Conservation (phyloP, 805 yeast genomes). For the Torulaspora gathmanii region DNA sequence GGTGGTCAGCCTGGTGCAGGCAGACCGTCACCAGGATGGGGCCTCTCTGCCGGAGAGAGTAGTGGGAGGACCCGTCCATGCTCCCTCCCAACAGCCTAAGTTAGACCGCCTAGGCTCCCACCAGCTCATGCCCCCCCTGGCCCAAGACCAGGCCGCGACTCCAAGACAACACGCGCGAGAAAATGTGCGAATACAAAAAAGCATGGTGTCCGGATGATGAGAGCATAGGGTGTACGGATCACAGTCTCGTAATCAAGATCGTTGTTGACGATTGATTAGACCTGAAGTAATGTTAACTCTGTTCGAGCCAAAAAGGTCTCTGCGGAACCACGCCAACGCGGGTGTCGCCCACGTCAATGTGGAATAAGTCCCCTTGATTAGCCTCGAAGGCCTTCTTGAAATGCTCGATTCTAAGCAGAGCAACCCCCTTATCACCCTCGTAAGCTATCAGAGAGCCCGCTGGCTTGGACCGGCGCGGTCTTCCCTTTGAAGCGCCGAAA, state of each 20-base stretch:
- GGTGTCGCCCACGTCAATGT: conserved; percentile 5
- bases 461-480: conserved; percentile 40
- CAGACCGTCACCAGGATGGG: neutral
- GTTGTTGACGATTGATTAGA: neutral
- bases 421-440: conserved; percentile 60
- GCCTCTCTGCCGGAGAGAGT: neutral
- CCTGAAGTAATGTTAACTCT: neutral
- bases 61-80: neutral
- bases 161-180: neutral
- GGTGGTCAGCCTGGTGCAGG: neutral
- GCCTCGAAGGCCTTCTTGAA: conserved; percentile 27
- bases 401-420: conserved; percentile 50
- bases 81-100: neutral
- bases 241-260: neutral
- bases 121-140: no score
- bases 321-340: conserved; percentile 19
- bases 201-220: conserved; percentile 1
- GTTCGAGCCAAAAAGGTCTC: conserved; percentile 27
- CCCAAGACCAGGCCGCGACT: neutral
- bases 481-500: conserved; percentile 31
- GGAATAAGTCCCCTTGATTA: conserved; percentile 24
- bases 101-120: no score
- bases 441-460: conserved; percentile 59
- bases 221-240: neutral
- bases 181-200: neutral